Evolutionary conservation across 1,284 basidiomycete species (phyloP).

Genomic region (Lentinus polychrous): DNA sequence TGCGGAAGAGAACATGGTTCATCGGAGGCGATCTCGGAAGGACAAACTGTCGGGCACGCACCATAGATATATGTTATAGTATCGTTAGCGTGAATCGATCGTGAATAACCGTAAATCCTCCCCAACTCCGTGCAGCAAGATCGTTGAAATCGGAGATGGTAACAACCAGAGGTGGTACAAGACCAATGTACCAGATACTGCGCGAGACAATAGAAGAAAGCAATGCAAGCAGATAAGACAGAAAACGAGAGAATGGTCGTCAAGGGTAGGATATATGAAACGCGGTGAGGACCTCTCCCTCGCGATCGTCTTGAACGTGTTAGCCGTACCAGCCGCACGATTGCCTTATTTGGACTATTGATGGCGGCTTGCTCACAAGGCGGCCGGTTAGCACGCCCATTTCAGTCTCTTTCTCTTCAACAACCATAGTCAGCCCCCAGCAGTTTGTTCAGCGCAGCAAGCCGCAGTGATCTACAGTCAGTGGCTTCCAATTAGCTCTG

Average conservation of each 20-base stretch:
- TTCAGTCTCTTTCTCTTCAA: neutral
- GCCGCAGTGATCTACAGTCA: too few species aligned
- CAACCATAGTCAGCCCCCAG: neutral
- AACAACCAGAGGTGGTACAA: neutral
- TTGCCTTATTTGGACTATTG: neutral
- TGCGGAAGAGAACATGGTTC: slow-evolving; percentile 21
- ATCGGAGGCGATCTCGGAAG: neutral
- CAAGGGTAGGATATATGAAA: neutral
- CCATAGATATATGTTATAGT: slow-evolving; percentile 5
- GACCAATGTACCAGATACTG: neutral
- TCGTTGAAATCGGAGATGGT: neutral
- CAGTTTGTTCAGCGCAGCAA: too few species aligned
- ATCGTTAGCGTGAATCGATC: neutral
- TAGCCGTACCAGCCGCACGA: slow-evolving; percentile 1
- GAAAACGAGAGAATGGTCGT: slow-evolving; percentile 1
- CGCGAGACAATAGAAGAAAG: slow-evolving; percentile 2
- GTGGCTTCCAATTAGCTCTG: too few species aligned
- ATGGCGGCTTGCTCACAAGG: neutral
- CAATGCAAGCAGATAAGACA: slow-evolving; percentile 4
- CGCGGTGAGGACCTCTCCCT: too few species aligned
- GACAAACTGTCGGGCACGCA: neutral
- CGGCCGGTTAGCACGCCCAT: neutral
- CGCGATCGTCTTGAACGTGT: neutral
- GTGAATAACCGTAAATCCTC: neutral
- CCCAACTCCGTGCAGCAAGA: neutral